A percentile compares a stretch with the other conserved stretches of the same genome.
phyloP scores from a whole-genome alignment of 2,329 filamentous ascomycete genomes.

The Fusarium hainanense region DNA sequence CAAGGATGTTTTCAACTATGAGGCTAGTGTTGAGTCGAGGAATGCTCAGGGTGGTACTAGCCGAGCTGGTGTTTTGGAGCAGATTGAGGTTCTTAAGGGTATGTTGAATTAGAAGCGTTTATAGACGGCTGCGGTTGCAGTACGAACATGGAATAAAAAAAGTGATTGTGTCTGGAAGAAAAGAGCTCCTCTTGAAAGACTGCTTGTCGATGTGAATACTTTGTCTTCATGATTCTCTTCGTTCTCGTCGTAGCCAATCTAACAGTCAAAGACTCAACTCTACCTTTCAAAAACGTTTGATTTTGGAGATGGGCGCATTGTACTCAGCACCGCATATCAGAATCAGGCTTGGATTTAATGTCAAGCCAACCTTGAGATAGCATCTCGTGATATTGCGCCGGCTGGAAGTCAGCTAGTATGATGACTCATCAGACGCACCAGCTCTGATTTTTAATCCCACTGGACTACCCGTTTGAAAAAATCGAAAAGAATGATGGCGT shows the following conservation, averaged over 20 bases:
- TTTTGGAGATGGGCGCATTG: no score
- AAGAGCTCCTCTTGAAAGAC: not conserved
- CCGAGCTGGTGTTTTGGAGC: constrained; percentile 69
- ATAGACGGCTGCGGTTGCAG: not conserved
- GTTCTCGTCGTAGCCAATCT: constrained; percentile 50
- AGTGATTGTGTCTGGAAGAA: not conserved
- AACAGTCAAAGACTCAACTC: constrained; percentile 39
- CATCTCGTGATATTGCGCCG: not conserved
- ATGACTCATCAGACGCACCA: not conserved
- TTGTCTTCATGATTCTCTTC: constrained; percentile 52
- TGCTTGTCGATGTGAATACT: constrained; percentile 54
- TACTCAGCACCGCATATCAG: no score
- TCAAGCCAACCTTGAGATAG: not conserved
- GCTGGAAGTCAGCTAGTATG: no score
- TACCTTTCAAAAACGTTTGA: constrained; percentile 1
- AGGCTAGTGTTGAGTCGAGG: constrained; percentile 77
- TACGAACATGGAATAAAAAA: not conserved
- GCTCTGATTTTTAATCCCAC: no score
- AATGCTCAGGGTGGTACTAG: constrained; percentile 77
- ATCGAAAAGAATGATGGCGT: no score
- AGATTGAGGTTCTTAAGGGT: constrained; percentile 61
- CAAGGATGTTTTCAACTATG: constrained; percentile 73
- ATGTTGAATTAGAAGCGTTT: not conserved
- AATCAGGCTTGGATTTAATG: no score
- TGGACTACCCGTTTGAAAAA: no score